Conservation (phyloP, 176 grass and related monocot species). For the bread wheat (Triticum aestivum) region IWGSC_CS_RefSeq_v2.1 NC_057797.1:750920294-750920793, state of each 20-base stretch:
- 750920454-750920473: background rate
- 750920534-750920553: background rate
- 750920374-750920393: background rate
- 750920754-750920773: no score
- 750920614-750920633: background rate
- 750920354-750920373: background rate
- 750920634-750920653: no score
- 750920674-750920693: no score
- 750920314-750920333: background rate
- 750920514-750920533: background rate
- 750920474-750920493: background rate
- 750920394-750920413: background rate
- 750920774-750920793: no score
- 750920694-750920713: no score
- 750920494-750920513: background rate
- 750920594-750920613: background rate
- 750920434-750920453: background rate
- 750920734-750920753: no score
- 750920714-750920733: no score
- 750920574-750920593: background rate
- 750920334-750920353: background rate
- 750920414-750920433: background rate
- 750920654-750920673: no score
- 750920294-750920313: background rate
- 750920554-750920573: background rate